Conservation (phyloP, 2,329 filamentous ascomycete species). For the Neophaeococcomyces mojaviensis region DNA sequence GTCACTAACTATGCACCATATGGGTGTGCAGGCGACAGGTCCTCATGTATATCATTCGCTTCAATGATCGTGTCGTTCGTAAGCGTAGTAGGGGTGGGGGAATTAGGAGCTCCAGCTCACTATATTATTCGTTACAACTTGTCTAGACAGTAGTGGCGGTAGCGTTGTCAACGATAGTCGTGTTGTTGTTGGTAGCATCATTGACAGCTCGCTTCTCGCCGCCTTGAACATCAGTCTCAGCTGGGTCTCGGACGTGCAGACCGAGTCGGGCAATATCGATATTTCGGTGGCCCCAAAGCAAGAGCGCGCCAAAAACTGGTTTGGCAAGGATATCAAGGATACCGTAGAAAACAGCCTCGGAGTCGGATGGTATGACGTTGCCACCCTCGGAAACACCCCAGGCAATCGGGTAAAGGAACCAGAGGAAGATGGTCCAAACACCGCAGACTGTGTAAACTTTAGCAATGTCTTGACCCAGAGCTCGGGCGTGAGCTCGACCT, state of each 20-base stretch:
- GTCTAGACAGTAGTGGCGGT: slow-evolving; percentile 10
- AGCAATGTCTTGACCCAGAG: slow-evolving; percentile 47
- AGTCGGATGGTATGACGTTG: slow-evolving; percentile 58
- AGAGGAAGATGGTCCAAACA: slow-evolving; percentile 52
- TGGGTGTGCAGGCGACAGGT: too few relatives aligned
- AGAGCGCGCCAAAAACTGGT: slow-evolving; percentile 53
- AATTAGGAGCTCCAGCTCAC: too few relatives aligned
- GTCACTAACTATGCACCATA: too few relatives aligned
- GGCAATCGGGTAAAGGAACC: slow-evolving; percentile 58
- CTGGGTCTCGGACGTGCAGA: slow-evolving; percentile 16
- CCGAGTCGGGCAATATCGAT: slow-evolving; percentile 50
- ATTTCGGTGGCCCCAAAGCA: slow-evolving; percentile 56
- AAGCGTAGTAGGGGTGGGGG: too few relatives aligned
- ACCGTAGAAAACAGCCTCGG: slow-evolving; percentile 62
- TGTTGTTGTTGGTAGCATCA: background rate
- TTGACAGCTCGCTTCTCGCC: slow-evolving; percentile 13
- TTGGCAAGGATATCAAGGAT: slow-evolving; percentile 55
- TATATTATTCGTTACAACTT: too few relatives aligned
- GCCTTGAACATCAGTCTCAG: slow-evolving; percentile 3
- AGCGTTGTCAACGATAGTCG: slow-evolving; percentile 4
- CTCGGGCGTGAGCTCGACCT: slow-evolving; percentile 48
- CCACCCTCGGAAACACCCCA: slow-evolving; percentile 59
- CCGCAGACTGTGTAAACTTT: slow-evolving; percentile 50
- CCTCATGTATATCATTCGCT: too few relatives aligned
- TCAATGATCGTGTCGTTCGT: too few relatives aligned